These are phyloP conservation scores for Hypoxylon perforatum DNA, from an alignment of 495 filamentous ascomycete genomes.

Conservation along the genomic window DNA sequence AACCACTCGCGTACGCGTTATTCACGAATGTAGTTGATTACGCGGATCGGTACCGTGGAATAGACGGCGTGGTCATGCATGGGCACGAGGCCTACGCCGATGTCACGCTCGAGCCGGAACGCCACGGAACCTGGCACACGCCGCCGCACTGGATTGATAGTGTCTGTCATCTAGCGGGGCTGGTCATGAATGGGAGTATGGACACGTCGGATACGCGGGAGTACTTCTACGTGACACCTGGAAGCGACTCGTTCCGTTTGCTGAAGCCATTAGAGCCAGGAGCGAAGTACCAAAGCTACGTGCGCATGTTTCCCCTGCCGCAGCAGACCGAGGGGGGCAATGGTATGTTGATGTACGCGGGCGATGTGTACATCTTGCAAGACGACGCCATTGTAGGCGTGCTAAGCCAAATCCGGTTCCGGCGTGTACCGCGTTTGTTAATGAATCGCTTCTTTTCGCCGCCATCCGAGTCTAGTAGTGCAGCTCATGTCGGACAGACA, in stretches of 20 bases:
- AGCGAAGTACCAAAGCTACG: constrained; percentile 67
- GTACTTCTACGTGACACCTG: constrained; percentile 70
- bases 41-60: constrained; percentile 66
- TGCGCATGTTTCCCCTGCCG: constrained; percentile 58
- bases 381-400: constrained; percentile 57
- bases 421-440: constrained; percentile 3
- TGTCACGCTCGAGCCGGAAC: constrained; percentile 45
- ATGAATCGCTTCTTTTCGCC: constrained; percentile 17
- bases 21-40: constrained; percentile 70
- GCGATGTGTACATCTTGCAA: constrained; percentile 65
- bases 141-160: constrained; percentile 71
- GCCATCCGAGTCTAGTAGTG: not conserved
- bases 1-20: constrained; percentile 70
- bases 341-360: constrained; percentile 48
- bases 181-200: constrained; percentile 73
- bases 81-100: constrained; percentile 58
- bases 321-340: too few relatives aligned
- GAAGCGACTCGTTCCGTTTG: constrained; percentile 69
- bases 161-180: constrained; percentile 65
- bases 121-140: constrained; percentile 55
- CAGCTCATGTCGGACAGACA: too few relatives aligned
- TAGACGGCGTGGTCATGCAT: constrained; percentile 71
- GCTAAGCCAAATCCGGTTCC: constrained; percentile 42
- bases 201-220: constrained; percentile 55
- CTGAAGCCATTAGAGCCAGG: constrained; percentile 62